Evolutionary conservation across 2,329 filamentous ascomycete species (phyloP), one percentile per base, ranked within the genome.

Genomic region (Xylaria sp.): DNA sequence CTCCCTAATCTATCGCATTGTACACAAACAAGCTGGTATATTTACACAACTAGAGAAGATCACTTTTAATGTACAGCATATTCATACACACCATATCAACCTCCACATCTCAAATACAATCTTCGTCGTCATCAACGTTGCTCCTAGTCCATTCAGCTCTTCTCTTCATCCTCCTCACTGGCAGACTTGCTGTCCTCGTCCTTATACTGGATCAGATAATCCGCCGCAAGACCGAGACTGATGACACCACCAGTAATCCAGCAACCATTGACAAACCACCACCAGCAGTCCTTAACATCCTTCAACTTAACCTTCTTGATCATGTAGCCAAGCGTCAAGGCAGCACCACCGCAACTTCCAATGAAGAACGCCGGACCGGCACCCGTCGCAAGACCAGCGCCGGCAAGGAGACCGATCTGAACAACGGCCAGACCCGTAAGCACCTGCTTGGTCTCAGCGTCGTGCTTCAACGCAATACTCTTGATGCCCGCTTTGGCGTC

Each of bases 401-500:
- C 86, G 2, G 83, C 84, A 42, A 96, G 78, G 11, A 94, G 75
- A 1, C 81, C 82, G 10, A 93, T 76, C 72, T 95, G 91, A 6
- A 83, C 78, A 1, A 81, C 79, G 2, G 88, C 90, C 39, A 94
- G 76, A 0, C 87, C 88, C 1, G 83, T 83, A 59, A 96, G 75
- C 7, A 95, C 85, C 55, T 84, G 77, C 74, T 94, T 95, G 1
- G 90, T 92, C 62, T 92, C 82, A 4, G 83, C 80, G 63, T 90
- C 87, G 67, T 95, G 90, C 71, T 88, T 88, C 46, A 95, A 78
- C 1, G 89, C 91, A 67, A 95, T 94, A 69, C 87, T 91, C 78
- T 93, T 95, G 76, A 96, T 94, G 7, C 91, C 92, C 0, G 88
- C 91, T 73, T 91, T 92, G 62, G 80, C 85, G 70, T 96, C 91